These are phyloP conservation scores for Daucus carota DNA, from an alignment of 129 eudicot genomes.

Conservation along the genomic window DH1_v3.0 NC_030383.2:10726001-10726500, in stretches of 20 bases:
- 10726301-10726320: too few species aligned
- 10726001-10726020: not conserved
- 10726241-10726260: too few species aligned
- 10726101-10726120: too few species aligned
- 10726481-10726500: slow-evolving; percentile 64
- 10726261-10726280: too few species aligned
- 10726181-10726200: too few species aligned
- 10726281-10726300: not conserved
- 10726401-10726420: not conserved
- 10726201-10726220: too few species aligned
- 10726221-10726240: too few species aligned
- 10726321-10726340: not conserved
- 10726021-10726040: not conserved
- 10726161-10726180: too few species aligned
- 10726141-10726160: too few species aligned
- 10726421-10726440: not conserved
- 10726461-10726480: slow-evolving; percentile 72
- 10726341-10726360: slow-evolving; percentile 26
- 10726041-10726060: not conserved
- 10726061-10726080: not conserved
- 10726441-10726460: slow-evolving; percentile 16
- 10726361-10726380: slow-evolving; percentile 25
- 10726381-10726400: slow-evolving; percentile 9
- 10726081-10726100: too few species aligned
- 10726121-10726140: too few species aligned